Conservation (phyloP, 345 rosid genomes). For the Salix udensis region DNA sequence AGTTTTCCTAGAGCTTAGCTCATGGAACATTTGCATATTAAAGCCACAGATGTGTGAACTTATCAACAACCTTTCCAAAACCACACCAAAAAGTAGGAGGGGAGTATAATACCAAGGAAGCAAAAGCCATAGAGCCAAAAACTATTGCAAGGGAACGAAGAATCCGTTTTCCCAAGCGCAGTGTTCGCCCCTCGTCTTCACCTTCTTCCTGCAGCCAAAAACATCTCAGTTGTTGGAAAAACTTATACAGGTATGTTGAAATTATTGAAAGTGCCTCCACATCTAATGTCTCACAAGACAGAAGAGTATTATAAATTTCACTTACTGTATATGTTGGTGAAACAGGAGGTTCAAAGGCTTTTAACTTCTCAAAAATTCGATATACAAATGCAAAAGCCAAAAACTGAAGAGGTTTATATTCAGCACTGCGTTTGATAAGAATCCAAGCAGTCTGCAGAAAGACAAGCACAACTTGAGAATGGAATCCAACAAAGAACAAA, state of each 20-base stretch:
- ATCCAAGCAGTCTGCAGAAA: constrained; percentile 82
- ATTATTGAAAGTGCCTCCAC: neutral
- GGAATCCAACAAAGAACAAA: neutral
- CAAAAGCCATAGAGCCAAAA: constrained; percentile 70
- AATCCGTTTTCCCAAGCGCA: constrained; percentile 80
- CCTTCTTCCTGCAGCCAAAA: constrained; percentile 79
- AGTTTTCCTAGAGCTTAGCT: neutral
- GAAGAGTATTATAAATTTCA: neutral
- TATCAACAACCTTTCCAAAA: neutral
- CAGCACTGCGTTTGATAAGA: constrained; percentile 61
- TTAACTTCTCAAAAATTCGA: constrained; percentile 85
- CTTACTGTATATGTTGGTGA: constrained; percentile 73
- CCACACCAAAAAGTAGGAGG: constrained; percentile 3
- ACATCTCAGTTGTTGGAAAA: constrained; percentile 19
- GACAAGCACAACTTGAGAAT: constrained; percentile 10
- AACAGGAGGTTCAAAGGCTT: constrained; percentile 68
- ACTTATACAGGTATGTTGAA: neutral
- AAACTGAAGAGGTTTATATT: constrained; percentile 91
- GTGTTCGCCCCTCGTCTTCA: constrained; percentile 65
- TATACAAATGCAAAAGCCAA: constrained; percentile 87
- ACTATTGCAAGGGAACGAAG: constrained; percentile 85
- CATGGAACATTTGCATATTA: neutral
- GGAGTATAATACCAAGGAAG: constrained; percentile 68
- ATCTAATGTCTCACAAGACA: neutral
- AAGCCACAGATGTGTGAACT: neutral